A percentile compares a stretch with the other conserved stretches of the same genome.
Evolutionary conservation across 2,329 filamentous ascomycete species (phyloP).

Genomic region (Pseudomassariella vexata): DNA sequence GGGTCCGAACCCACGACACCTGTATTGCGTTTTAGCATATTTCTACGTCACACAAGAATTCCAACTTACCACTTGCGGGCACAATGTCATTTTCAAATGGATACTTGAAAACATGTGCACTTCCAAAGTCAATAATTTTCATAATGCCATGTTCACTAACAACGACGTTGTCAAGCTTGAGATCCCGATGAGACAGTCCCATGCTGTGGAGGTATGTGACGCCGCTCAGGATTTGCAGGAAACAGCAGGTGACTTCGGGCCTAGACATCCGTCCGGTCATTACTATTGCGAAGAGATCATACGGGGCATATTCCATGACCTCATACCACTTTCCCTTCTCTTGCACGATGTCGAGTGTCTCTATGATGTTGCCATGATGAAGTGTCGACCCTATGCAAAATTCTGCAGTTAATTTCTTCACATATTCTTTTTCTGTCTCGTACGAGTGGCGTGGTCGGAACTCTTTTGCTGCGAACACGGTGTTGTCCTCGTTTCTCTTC

Average conservation of each 20-base stretch:
- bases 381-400: slow-evolving; percentile 97
- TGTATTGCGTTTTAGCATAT: slow-evolving; percentile 22
- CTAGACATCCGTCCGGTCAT: slow-evolving; percentile 98
- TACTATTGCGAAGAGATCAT: slow-evolving; percentile 92
- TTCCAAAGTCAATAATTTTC: slow-evolving; percentile 99
- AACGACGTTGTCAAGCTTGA: slow-evolving; percentile 97
- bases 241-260: slow-evolving; percentile 85
- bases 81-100: slow-evolving; percentile 90
- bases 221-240: slow-evolving; percentile 89
- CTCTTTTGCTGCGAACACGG: slow-evolving; percentile 96
- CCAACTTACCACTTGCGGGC: slow-evolving; percentile 65
- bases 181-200: slow-evolving; percentile 87
- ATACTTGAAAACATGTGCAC: slow-evolving; percentile 94
- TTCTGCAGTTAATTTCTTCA: slow-evolving; percentile 96
- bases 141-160: slow-evolving; percentile 95
- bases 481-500: slow-evolving; percentile 87
- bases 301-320: slow-evolving; percentile 98
- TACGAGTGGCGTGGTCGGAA: slow-evolving; percentile 89
- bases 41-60: not conserved
- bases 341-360: slow-evolving; percentile 92
- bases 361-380: slow-evolving; percentile 97
- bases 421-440: slow-evolving; percentile 91
- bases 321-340: slow-evolving; percentile 95
- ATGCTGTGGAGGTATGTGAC: slow-evolving; percentile 93
- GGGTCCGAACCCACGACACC: slow-evolving; percentile 79